These are phyloP conservation scores for Boletus smithii DNA, from an alignment of 1,284 basidiomycete species.

Conservation along the genomic window DNA sequence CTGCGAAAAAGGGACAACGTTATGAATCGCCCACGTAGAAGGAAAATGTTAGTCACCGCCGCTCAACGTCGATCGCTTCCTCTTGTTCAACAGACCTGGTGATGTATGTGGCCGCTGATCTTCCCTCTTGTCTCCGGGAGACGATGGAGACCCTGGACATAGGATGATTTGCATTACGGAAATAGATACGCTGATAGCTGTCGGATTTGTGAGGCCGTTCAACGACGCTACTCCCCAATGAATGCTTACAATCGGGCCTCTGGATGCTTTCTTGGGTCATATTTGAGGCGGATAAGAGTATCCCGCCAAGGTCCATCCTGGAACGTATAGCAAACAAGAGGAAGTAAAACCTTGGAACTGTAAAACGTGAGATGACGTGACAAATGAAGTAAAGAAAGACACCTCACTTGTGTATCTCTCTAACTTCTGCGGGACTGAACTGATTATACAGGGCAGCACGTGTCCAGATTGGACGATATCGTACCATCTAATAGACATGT, in stretches of 20 bases:
- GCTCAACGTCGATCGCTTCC: conserved; percentile 40
- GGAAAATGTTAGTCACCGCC: conserved; percentile 33
- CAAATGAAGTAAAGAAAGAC: not conserved
- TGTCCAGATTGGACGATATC: conserved; percentile 85
- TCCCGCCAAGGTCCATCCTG: conserved; percentile 94
- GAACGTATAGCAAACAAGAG: conserved; percentile 81
- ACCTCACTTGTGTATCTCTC: conserved; percentile 69
- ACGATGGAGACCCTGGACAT: conserved; percentile 69
- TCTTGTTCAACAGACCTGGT: conserved; percentile 41
- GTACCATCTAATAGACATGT: conserved; percentile 49
- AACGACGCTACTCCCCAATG: not conserved
- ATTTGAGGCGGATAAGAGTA: conserved; percentile 81
- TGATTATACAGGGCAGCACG: conserved; percentile 82
- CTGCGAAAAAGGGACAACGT: conserved; percentile 26
- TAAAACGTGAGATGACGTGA: conserved; percentile 2
- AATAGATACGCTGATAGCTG: conserved; percentile 83
- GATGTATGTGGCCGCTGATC: conserved; percentile 35
- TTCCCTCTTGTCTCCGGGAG: conserved; percentile 59
- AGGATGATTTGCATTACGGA: conserved; percentile 77
- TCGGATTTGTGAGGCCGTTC: conserved; percentile 1
- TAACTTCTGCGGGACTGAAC: conserved; percentile 63
- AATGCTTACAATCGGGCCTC: conserved; percentile 66
- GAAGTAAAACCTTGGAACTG: conserved; percentile 71
- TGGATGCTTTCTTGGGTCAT: conserved; percentile 79
- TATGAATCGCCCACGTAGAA: conserved; percentile 1